Evolutionary conservation across 1,139 yeast species (phyloP).

Genomic region (Kodamaea fungicola): DNA sequence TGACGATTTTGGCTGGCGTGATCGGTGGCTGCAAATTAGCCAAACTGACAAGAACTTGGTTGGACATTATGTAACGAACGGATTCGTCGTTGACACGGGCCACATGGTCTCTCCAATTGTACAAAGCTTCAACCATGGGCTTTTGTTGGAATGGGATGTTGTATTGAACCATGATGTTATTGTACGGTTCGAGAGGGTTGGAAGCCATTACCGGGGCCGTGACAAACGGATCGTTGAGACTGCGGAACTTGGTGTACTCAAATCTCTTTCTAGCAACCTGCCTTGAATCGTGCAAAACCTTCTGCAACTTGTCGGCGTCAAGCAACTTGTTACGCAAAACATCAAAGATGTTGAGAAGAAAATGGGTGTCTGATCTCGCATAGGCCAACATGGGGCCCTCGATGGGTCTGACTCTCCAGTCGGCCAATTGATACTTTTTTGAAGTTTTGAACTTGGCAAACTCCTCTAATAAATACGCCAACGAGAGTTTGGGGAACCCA

Average conservation of each 20-base stretch:
- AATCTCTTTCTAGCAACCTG: constrained; percentile 79
- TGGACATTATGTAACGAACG: constrained; percentile 77
- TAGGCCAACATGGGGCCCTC: constrained; percentile 74
- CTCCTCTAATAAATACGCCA: constrained; percentile 78
- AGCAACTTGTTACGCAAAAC: constrained; percentile 64
- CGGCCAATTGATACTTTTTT: constrained; percentile 92
- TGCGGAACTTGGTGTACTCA: constrained; percentile 67
- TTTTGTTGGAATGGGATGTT: constrained; percentile 57
- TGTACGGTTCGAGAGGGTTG: constrained; percentile 53
- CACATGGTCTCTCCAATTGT: constrained; percentile 75
- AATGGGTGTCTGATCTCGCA: constrained; percentile 96
- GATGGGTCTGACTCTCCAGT: constrained; percentile 92
- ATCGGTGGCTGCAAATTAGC: constrained; percentile 55
- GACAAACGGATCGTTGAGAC: constrained; percentile 33
- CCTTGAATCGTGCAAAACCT: constrained; percentile 75
- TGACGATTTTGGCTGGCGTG: constrained; percentile 54
- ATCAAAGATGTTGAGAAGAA: constrained; percentile 76
- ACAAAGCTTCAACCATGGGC: constrained; percentile 58
- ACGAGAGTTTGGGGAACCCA: constrained; percentile 76
- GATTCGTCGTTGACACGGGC: constrained; percentile 86
- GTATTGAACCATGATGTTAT: constrained; percentile 56
- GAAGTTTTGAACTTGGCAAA: constrained; percentile 85
- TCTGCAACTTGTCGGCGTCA: constrained; percentile 46
- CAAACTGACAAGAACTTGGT: constrained; percentile 66
- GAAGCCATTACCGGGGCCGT: constrained; percentile 49